phyloP scores from a whole-genome alignment of 2,329 filamentous ascomycete species.

The Byssothecium circinans region DNA sequence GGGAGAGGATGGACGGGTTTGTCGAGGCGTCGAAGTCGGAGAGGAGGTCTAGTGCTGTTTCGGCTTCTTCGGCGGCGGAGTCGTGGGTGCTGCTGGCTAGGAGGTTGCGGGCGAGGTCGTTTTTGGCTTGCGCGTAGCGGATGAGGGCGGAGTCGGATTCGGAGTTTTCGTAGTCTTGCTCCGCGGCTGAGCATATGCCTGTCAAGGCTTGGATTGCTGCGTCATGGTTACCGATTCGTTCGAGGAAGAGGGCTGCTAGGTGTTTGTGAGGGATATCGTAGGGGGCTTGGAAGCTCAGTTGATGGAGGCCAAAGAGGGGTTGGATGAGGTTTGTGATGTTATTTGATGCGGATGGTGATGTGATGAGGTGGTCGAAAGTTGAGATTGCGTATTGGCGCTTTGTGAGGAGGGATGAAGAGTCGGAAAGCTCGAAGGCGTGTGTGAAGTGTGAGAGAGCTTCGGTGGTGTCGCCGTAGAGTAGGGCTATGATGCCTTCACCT shows the following conservation, averaged over 20 bases:
- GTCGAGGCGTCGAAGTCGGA: conserved; percentile 61
- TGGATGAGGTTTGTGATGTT: conserved; percentile 69
- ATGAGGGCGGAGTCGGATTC: conserved; percentile 75
- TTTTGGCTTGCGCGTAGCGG: conserved; percentile 78
- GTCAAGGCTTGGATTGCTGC: conserved; percentile 67
- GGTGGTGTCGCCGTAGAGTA: conserved; percentile 70
- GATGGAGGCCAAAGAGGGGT: conserved; percentile 84
- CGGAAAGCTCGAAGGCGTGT: conserved; percentile 90
- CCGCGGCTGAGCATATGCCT: conserved; percentile 68
- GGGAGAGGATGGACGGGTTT: conserved; percentile 57
- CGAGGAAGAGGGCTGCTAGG: conserved; percentile 76
- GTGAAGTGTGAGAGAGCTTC: conserved; percentile 86
- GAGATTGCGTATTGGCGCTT: conserved; percentile 79
- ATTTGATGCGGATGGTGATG: conserved; percentile 55
- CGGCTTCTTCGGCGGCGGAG: conserved; percentile 75
- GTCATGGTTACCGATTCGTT: conserved; percentile 71
- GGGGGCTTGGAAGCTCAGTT: conserved; percentile 72
- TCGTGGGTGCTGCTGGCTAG: conserved; percentile 68
- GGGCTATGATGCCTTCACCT: conserved; percentile 83
- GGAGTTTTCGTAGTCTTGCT: conserved; percentile 80
- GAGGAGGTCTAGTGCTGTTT: conserved; percentile 77
- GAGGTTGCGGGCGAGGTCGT: conserved; percentile 82
- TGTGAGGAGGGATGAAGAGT: conserved; percentile 70
- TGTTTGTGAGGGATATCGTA: conserved; percentile 74
- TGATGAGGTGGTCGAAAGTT: conserved; percentile 77